Conservation (phyloP, 2,329 filamentous ascomycete species). For the Aspergillus flavus region DNA sequence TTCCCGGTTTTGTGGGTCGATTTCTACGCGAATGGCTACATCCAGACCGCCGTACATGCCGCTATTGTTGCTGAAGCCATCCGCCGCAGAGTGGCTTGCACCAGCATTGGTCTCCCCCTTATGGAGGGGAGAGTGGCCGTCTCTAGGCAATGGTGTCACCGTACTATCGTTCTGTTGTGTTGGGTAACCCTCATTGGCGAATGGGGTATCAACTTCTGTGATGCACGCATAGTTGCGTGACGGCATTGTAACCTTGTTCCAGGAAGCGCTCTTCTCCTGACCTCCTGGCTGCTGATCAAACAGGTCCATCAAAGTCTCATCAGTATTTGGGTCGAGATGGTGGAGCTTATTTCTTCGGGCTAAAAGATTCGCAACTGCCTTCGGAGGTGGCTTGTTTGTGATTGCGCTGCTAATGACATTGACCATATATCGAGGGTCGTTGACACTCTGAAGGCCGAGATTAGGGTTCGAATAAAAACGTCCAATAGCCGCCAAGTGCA, state of each 20-base stretch:
- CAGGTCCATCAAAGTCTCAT: conserved; percentile 65
- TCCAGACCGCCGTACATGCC: conserved; percentile 47
- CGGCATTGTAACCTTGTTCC: conserved; percentile 85
- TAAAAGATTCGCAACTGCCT: conserved; percentile 65
- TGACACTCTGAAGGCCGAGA: conserved; percentile 57
- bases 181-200: conserved; percentile 25
- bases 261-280: conserved; percentile 64
- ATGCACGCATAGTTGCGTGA: conserved; percentile 67
- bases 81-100: conserved; percentile 73
- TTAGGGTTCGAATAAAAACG: conserved; percentile 66
- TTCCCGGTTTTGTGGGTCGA: conserved; percentile 44
- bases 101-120: conserved; percentile 77
- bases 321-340: conserved; percentile 63
- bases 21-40: conserved; percentile 50
- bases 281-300: conserved; percentile 64
- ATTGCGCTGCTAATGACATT: conserved; percentile 68
- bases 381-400: conserved; percentile 68
- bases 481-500: conserved; percentile 64
- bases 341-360: conserved; percentile 67
- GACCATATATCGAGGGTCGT: conserved; percentile 65
- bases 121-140: conserved; percentile 73
- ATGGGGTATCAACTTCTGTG: conserved; percentile 50
- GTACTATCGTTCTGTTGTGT: conserved; percentile 25
- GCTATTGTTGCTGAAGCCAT: conserved; percentile 42
- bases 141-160: conserved; percentile 47